Percentiles rank a stretch among this genome's conserved stretches.
These are phyloP conservation scores for Teratosphaeria nubilosa DNA, from an alignment of 2,329 filamentous ascomycete species.

Conservation along the genomic window DNA sequence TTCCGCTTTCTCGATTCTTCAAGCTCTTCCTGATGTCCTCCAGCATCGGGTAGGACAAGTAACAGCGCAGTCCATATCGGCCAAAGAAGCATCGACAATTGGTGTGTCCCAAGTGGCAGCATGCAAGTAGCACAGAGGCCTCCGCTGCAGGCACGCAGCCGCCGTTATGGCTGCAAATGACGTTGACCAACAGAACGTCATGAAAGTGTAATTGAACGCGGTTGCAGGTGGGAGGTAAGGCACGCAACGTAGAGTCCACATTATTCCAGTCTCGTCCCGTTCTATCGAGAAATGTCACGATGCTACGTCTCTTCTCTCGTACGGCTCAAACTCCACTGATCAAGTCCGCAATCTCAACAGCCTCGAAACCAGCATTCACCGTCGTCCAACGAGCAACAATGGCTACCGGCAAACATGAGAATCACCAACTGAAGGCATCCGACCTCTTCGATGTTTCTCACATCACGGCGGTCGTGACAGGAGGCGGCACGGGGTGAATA, in stretches of 20 bases:
- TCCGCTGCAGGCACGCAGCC: background rate
- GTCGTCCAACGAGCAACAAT: slow-evolving; percentile 11
- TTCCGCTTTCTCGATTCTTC: no score
- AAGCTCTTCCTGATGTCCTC: no score
- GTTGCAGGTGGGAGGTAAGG: background rate
- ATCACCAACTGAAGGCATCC: slow-evolving; percentile 31
- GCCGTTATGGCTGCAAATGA: background rate
- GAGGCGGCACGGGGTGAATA: slow-evolving; percentile 30
- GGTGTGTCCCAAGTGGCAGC: background rate
- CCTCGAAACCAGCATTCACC: slow-evolving; percentile 8
- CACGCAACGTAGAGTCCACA: background rate
- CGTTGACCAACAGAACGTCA: background rate
- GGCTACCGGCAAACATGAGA: slow-evolving; percentile 25
- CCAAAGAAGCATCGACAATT: background rate
- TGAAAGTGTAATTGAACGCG: background rate
- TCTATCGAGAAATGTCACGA: background rate
- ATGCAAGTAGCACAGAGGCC: background rate
- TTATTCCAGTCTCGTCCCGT: background rate
- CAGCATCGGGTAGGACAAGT: no score
- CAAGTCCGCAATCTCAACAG: background rate
- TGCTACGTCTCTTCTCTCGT: slow-evolving; percentile 1
- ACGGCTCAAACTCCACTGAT: background rate
- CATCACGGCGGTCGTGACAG: slow-evolving; percentile 36
- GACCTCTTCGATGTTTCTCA: slow-evolving; percentile 38
- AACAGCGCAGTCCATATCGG: no score